phyloP scores from a whole-genome alignment of 805 yeast species.

The Ogataea glucozyma region DNA sequence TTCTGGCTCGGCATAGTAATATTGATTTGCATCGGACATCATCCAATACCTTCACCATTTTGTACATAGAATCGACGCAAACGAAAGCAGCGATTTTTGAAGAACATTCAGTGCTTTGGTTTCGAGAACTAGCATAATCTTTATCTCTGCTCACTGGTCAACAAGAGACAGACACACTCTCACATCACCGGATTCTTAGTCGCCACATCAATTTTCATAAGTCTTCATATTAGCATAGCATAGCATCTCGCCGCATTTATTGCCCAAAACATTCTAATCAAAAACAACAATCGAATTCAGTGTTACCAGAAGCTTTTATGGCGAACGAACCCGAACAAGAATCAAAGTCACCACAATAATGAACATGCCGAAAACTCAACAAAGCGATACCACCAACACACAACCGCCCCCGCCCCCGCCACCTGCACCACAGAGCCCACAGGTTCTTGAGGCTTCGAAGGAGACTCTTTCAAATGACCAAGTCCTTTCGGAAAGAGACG shows the following conservation, averaged over 20 bases:
- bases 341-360: background rate
- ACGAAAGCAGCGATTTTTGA: no score
- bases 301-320: background rate
- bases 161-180: background rate
- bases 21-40: constrained; percentile 2
- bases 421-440: background rate
- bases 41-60: background rate
- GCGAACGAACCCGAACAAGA: constrained; percentile 5
- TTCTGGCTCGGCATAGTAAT: background rate
- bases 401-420: background rate
- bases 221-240: constrained; percentile 2
- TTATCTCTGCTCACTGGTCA: no score
- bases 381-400: background rate
- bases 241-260: constrained; percentile 5
- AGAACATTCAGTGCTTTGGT: no score
- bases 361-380: constrained; percentile 3
- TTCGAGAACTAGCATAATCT: no score
- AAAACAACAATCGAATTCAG: background rate
- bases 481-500: constrained; percentile 20
- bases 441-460: background rate
- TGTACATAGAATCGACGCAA: constrained; percentile 6
- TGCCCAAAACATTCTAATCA: background rate
- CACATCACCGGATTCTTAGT: background rate
- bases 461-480: no score
- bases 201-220: constrained; percentile 3